These are phyloP conservation scores for Trypanosoma boissoni DNA, from an alignment of 208 protist species.

Conservation along the genomic window DNA sequence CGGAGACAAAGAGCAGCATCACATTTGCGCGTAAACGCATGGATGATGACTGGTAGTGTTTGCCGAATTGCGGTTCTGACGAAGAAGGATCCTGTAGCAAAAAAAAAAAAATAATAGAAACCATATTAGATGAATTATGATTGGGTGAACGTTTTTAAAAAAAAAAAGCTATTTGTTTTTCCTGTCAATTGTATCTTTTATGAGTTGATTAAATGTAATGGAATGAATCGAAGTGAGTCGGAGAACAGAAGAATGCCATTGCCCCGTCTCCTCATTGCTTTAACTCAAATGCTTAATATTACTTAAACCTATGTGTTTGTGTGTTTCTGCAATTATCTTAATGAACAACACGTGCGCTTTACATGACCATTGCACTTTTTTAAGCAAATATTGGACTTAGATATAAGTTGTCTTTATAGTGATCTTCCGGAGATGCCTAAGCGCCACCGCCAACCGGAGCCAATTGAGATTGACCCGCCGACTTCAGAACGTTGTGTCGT, in stretches of 20 bases:
- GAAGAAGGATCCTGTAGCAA: neutral
- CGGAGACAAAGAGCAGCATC: slow-evolving; percentile 65
- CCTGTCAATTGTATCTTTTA: slow-evolving; percentile 11
- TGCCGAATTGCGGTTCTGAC: neutral
- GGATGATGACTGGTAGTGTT: slow-evolving; percentile 87
- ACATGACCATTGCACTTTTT: too few species aligned
- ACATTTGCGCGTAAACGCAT: slow-evolving; percentile 85
- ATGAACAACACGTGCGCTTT: too few species aligned
- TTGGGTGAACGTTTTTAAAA: neutral
- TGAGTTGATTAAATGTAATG: too few species aligned
- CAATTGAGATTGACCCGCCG: slow-evolving; percentile 26
- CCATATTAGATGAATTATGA: slow-evolving; percentile 1
- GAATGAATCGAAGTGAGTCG: too few species aligned
- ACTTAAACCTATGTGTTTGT: too few species aligned
- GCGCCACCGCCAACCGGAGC: slow-evolving; percentile 70
- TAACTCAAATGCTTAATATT: too few species aligned
- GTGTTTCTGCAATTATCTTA: too few species aligned
- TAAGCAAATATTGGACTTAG: too few species aligned
- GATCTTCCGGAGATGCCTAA: slow-evolving; percentile 48
- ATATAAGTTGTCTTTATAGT: neutral
- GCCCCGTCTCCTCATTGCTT: too few species aligned
- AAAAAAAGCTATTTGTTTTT: neutral
- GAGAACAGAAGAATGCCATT: too few species aligned
- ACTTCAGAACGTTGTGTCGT: neutral
- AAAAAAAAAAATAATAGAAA: slow-evolving; percentile 9